These are phyloP conservation scores for Blastobotrys terrestris DNA, from an alignment of 805 yeast genomes.

Conservation along the genomic window DNA sequence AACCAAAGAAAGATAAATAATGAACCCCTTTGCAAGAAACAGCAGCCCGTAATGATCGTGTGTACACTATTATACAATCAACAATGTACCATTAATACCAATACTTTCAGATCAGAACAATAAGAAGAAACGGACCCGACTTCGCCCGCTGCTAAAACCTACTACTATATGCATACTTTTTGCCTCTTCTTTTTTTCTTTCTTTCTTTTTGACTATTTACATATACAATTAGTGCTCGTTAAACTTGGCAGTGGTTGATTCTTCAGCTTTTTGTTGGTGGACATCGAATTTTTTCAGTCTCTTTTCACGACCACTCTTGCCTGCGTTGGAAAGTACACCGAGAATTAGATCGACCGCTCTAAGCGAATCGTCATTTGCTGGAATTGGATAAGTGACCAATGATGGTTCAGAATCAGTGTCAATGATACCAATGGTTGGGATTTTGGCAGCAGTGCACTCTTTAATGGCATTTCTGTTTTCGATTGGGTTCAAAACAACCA, in stretches of 20 bases:
- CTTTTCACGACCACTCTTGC: slow-evolving; percentile 62
- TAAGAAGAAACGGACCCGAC: not conserved
- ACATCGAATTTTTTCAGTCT: slow-evolving; percentile 39
- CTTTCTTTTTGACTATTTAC: not conserved
- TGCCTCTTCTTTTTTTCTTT: no score
- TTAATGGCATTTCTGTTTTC: slow-evolving; percentile 74
- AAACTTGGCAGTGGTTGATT: slow-evolving; percentile 1
- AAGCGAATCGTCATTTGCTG: slow-evolving; percentile 89
- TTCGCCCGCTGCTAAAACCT: no score
- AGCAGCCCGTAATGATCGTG: not conserved
- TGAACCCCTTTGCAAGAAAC: not conserved
- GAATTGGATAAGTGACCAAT: slow-evolving; percentile 86
- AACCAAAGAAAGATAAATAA: slow-evolving; percentile 4
- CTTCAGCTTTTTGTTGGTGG: slow-evolving; percentile 27
- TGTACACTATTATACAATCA: not conserved
- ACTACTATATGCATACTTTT: no score
- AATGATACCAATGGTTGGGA: slow-evolving; percentile 89
- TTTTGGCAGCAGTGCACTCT: slow-evolving; percentile 75
- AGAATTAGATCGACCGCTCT: slow-evolving; percentile 73
- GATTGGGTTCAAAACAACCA: slow-evolving; percentile 79
- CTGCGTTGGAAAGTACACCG: slow-evolving; percentile 83
- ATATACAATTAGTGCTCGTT: not conserved
- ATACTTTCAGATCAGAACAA: not conserved
- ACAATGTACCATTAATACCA: not conserved
- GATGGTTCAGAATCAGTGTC: slow-evolving; percentile 94